Evolutionary conservation across 352 stramenopile species (phyloP).

Genomic region (Globisporangium iwayamae): DNA sequence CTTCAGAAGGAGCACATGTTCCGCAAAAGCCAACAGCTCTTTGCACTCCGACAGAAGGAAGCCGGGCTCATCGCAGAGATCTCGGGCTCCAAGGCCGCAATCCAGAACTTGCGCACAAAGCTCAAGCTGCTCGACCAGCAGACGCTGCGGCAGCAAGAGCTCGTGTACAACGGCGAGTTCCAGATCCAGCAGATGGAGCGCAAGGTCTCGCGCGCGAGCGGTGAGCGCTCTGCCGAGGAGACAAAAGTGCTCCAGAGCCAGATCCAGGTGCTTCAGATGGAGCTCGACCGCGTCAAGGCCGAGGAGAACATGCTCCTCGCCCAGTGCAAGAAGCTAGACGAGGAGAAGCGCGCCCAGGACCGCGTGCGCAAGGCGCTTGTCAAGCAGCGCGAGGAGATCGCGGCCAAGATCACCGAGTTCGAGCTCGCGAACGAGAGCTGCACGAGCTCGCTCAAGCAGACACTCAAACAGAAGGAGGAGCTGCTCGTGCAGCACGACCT

Average conservation of each 20-base stretch:
- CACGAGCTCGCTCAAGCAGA: conserved; percentile 75
- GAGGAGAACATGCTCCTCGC: conserved; percentile 86
- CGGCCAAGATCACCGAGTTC: conserved; percentile 83
- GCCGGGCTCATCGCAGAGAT: conserved; percentile 90
- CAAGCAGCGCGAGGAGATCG: conserved; percentile 77
- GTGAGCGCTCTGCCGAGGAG: conserved; percentile 93
- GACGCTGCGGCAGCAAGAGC: conserved; percentile 88
- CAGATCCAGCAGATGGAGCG: conserved; percentile 96
- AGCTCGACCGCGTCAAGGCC: conserved; percentile 84
- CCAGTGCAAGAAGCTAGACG: conserved; percentile 92
- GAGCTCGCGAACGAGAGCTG: conserved; percentile 90
- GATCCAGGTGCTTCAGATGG: conserved; percentile 89
- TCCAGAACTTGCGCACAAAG: conserved; percentile 89
- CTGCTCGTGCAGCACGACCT: conserved; percentile 92
- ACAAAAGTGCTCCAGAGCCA: conserved; percentile 89
- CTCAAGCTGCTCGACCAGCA: conserved; percentile 90
- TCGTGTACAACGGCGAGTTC: conserved; percentile 96
- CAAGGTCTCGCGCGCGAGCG: conserved; percentile 91
- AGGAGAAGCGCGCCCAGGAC: conserved; percentile 83
- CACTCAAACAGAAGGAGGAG: conserved; percentile 89
- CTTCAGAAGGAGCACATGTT: conserved; percentile 93
- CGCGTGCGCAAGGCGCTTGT: conserved; percentile 73
- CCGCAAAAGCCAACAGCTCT: conserved; percentile 87
- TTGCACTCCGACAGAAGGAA: conserved; percentile 85
- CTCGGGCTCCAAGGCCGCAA: conserved; percentile 81